phyloP scores from a whole-genome alignment of 441 rosid species.

The Pelargonium australe region DNA sequence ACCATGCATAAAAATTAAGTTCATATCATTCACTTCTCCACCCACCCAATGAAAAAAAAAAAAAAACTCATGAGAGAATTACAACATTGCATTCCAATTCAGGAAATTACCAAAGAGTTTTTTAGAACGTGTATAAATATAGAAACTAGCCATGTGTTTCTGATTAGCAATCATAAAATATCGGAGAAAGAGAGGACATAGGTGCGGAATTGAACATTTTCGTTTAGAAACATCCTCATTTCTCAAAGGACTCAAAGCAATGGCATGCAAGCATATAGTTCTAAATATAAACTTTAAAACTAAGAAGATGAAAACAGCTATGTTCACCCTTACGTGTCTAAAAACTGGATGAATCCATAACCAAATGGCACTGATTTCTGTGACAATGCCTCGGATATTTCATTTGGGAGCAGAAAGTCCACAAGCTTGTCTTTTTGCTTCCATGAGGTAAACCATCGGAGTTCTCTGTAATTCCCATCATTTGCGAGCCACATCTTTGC shows the following conservation, averaged over 20 bases:
- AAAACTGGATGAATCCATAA: slow-evolving; percentile 71
- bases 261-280: not conserved
- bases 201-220: no score
- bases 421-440: slow-evolving; percentile 58
- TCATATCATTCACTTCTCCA: not conserved
- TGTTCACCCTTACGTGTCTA: slow-evolving; percentile 60
- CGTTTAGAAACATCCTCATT: no score
- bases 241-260: not conserved
- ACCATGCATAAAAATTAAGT: not conserved
- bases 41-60: not conserved
- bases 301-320: not conserved
- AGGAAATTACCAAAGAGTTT: not conserved
- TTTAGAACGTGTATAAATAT: not conserved
- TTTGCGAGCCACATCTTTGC: slow-evolving; percentile 94
- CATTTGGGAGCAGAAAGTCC: slow-evolving; percentile 69
- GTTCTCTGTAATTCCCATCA: slow-evolving; percentile 84
- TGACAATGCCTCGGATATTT: slow-evolving; percentile 56
- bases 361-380: slow-evolving; percentile 86
- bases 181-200: no score
- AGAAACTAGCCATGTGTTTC: not conserved
- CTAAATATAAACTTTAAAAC: not conserved
- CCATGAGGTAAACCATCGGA: slow-evolving; percentile 90
- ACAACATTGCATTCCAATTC: not conserved
- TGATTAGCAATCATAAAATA: not conserved
- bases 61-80: not conserved